Conservation (phyloP, 495 filamentous ascomycete genomes). For the Daldinia childiae region DNA sequence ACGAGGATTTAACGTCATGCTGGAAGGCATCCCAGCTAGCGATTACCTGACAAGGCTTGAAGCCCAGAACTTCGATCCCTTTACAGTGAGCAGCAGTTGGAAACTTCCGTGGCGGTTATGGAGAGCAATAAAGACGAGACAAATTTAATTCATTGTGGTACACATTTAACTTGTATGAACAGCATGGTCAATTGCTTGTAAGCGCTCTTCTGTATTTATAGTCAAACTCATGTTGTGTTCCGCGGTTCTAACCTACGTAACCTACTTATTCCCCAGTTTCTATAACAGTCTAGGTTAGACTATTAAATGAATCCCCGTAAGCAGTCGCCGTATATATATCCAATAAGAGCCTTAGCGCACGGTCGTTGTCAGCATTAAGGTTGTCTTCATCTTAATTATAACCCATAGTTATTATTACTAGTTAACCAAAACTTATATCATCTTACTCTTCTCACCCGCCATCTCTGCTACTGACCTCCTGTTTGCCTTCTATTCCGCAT, state of each 20-base stretch:
- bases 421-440: background rate
- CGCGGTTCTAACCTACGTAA: background rate
- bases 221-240: background rate
- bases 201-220: background rate
- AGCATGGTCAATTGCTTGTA: background rate
- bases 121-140: conserved; percentile 69
- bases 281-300: background rate
- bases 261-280: background rate
- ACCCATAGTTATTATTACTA: background rate
- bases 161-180: background rate
- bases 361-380: background rate
- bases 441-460: background rate
- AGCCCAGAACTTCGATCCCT: conserved; percentile 79
- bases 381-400: conserved; percentile 14
- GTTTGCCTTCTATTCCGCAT: background rate
- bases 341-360: background rate
- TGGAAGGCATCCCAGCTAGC: conserved; percentile 79
- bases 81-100: conserved; percentile 80
- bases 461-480: background rate
- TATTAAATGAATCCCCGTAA: background rate
- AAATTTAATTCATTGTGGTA: conserved; percentile 50
- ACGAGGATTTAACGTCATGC: conserved; percentile 76
- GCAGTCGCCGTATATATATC: background rate
- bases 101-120: conserved; percentile 88
- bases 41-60: conserved; percentile 83